These are phyloP conservation scores for Claviceps digitariae DNA, from an alignment of 2,329 filamentous ascomycete genomes.

Conservation along the genomic window DNA sequence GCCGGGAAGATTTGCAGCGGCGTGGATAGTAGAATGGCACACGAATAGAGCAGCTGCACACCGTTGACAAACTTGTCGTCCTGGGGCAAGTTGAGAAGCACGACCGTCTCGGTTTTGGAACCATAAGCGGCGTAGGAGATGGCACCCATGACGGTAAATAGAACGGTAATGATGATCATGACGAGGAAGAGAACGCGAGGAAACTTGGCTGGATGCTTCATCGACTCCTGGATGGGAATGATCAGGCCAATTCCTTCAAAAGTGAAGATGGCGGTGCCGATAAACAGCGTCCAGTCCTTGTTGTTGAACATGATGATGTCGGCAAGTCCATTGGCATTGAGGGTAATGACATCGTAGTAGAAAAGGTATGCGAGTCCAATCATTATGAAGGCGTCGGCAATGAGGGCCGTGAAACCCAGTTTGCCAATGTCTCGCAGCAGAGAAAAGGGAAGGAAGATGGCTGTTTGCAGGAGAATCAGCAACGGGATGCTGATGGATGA, in stretches of 20 bases:
- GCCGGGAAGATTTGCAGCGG: slow-evolving; percentile 95
- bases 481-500: slow-evolving; percentile 75
- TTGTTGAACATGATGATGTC: slow-evolving; percentile 88
- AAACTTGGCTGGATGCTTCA: slow-evolving; percentile 84
- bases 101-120: slow-evolving; percentile 88
- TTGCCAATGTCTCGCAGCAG: slow-evolving; percentile 95
- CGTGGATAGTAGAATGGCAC: slow-evolving; percentile 91
- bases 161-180: slow-evolving; percentile 86
- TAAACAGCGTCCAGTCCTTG: slow-evolving; percentile 91
- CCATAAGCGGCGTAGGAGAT: slow-evolving; percentile 94
- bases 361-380: slow-evolving; percentile 87
- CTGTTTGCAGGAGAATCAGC: slow-evolving; percentile 87
- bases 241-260: slow-evolving; percentile 97
- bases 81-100: slow-evolving; percentile 90
- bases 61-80: slow-evolving; percentile 90
- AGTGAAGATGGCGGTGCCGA: slow-evolving; percentile 96
- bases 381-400: slow-evolving; percentile 90
- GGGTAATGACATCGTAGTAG: slow-evolving; percentile 84
- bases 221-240: slow-evolving; percentile 95
- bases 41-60: slow-evolving; percentile 93
- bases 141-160: slow-evolving; percentile 85
- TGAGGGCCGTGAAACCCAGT: slow-evolving; percentile 83
- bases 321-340: slow-evolving; percentile 60
- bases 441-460: slow-evolving; percentile 89
- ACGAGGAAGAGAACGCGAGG: slow-evolving; percentile 75